phyloP scores from a whole-genome alignment of 345 rosid species.

The Dipteronia dyeriana region DNA sequence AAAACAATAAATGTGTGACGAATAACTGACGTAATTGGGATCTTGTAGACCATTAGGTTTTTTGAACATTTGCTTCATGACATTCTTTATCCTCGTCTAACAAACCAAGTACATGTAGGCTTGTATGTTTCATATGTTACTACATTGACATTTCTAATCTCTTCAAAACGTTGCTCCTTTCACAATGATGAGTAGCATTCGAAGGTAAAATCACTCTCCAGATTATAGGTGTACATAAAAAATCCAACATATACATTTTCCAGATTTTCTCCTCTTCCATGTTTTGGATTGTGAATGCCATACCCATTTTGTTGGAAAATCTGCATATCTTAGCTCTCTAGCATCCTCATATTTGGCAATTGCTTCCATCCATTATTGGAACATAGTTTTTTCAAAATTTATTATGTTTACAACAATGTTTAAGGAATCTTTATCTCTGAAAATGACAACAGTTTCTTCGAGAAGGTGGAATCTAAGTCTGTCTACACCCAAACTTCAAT shows the following conservation, averaged over 20 bases:
- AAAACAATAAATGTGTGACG: too few species aligned
- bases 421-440: neutral
- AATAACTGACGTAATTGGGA: neutral
- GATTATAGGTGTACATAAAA: neutral
- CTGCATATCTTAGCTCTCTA: neutral
- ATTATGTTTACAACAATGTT: neutral
- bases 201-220: too few species aligned
- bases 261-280: neutral
- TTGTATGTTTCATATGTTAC: neutral
- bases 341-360: neutral
- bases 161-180: too few species aligned
- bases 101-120: neutral
- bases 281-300: neutral
- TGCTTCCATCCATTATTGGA: slow-evolving; percentile 14
- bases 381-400: neutral
- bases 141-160: neutral
- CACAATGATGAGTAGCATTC: too few species aligned
- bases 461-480: slow-evolving; percentile 3
- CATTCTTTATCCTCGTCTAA: neutral
- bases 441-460: neutral
- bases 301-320: slow-evolving; percentile 11
- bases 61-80: neutral
- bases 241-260: too few species aligned
- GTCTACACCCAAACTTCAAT: neutral
- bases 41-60: neutral